A percentile compares a stretch with the other conserved stretches of the same genome.
Conservation (phyloP, 441 rosid species). For the Populus hybrid region DNA sequence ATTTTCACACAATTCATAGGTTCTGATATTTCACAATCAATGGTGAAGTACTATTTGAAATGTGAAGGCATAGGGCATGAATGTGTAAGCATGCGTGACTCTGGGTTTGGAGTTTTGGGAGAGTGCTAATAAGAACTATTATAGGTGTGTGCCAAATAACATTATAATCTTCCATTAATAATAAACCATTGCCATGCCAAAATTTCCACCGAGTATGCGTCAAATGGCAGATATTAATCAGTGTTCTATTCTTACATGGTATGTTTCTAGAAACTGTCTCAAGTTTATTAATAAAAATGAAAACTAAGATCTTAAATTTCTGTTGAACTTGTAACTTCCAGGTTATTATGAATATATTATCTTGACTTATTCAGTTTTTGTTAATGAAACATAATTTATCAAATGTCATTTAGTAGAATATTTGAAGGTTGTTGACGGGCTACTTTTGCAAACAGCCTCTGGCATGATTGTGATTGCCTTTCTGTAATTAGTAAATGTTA, state of each 20-base stretch:
- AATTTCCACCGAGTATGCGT: neutral
- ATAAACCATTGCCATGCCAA: neutral
- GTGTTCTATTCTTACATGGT: neutral
- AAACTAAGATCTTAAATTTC: neutral
- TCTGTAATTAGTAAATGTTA: neutral
- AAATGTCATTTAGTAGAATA: neutral
- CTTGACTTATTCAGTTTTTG: neutral
- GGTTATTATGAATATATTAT: neutral
- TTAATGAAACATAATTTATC: neutral
- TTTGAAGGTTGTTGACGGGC: neutral
- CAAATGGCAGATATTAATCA: neutral
- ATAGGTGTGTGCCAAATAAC: neutral
- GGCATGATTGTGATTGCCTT: neutral
- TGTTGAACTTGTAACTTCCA: neutral
- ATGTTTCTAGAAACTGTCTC: neutral
- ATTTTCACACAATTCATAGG: neutral
- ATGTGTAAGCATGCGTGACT: neutral
- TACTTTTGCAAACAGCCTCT: neutral
- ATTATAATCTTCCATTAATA: neutral
- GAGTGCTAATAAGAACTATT: neutral
- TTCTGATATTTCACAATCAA: neutral
- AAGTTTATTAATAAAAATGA: neutral
- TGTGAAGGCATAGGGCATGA: neutral
- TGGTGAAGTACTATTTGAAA: neutral
- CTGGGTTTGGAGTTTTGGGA: neutral